A percentile compares a stretch with the other conserved stretches of the same genome.
Conservation (phyloP, 208 protist species). For the Herpetomonas tarakana region DNA sequence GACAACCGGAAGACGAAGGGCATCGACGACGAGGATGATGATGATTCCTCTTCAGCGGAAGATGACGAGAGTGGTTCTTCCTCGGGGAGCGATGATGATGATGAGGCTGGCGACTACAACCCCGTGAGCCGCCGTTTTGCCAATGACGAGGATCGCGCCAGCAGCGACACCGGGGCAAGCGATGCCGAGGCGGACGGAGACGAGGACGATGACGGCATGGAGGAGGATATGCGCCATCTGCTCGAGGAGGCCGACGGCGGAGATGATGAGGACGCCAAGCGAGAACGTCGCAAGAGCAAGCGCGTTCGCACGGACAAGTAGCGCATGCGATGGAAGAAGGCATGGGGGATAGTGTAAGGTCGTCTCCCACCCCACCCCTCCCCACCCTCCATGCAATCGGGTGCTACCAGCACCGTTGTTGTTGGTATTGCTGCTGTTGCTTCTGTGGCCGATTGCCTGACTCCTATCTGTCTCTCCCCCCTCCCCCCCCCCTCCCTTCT, state of each 20-base stretch:
- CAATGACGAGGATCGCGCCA: slow-evolving; percentile 12
- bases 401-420: too few relatives aligned
- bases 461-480: too few relatives aligned
- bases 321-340: slow-evolving; percentile 7
- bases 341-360: too few relatives aligned
- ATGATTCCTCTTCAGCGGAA: too few relatives aligned
- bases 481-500: too few relatives aligned
- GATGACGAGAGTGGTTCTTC: not conserved
- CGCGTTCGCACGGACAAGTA: slow-evolving; percentile 45
- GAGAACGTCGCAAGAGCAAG: slow-evolving; percentile 42
- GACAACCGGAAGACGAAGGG: slow-evolving; percentile 13
- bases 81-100: too few relatives aligned
- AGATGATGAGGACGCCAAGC: slow-evolving; percentile 20
- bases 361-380: too few relatives aligned
- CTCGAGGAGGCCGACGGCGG: slow-evolving; percentile 27
- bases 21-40: slow-evolving; percentile 2
- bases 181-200: slow-evolving; percentile 5
- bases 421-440: too few relatives aligned
- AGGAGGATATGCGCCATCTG: slow-evolving; percentile 59
- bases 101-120: not conserved
- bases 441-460: too few relatives aligned
- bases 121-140: not conserved
- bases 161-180: slow-evolving; percentile 14
- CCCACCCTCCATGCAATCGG: too few relatives aligned
- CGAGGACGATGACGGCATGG: slow-evolving; percentile 50